phyloP scores from a whole-genome alignment of 1,139 yeast genomes.

The Pichia norvegensis region DNA sequence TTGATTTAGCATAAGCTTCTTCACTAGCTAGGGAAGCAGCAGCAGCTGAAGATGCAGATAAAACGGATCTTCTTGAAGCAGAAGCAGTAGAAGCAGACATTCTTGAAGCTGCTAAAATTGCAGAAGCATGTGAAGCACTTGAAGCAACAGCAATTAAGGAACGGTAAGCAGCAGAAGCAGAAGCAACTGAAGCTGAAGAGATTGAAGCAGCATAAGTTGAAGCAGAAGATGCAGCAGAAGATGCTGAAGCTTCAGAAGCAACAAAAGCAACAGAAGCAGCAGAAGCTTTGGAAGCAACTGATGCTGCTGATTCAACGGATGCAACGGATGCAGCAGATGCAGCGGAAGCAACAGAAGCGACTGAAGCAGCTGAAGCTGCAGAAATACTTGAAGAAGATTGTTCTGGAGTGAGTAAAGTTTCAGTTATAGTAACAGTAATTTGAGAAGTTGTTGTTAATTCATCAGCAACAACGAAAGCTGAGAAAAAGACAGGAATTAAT shows the following conservation, averaged over 20 bases:
- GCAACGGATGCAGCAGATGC: conserved; percentile 14
- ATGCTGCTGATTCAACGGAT: conserved; percentile 14
- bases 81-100: conserved; percentile 6
- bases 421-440: conserved; percentile 28
- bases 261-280: conserved; percentile 15
- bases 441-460: conserved; percentile 39
- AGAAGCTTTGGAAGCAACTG: conserved; percentile 12
- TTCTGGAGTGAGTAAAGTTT: conserved; percentile 26
- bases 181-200: conserved; percentile 22
- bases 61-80: conserved; percentile 9
- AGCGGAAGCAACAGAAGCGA: conserved; percentile 12
- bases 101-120: conserved; percentile 20
- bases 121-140: conserved; percentile 14
- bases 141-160: conserved; percentile 16
- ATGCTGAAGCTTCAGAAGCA: conserved; percentile 18
- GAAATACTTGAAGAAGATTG: conserved; percentile 18
- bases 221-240: conserved; percentile 18
- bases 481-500: conserved; percentile 20
- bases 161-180: conserved; percentile 10
- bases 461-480: conserved; percentile 30
- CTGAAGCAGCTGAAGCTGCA: conserved; percentile 7
- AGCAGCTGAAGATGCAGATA: conserved; percentile 18
- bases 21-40: conserved; percentile 15
- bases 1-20: conserved; percentile 16
- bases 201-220: conserved; percentile 18